Conservation (phyloP, 176 grass and related monocot species). For the Zoysia japonica region DNA sequence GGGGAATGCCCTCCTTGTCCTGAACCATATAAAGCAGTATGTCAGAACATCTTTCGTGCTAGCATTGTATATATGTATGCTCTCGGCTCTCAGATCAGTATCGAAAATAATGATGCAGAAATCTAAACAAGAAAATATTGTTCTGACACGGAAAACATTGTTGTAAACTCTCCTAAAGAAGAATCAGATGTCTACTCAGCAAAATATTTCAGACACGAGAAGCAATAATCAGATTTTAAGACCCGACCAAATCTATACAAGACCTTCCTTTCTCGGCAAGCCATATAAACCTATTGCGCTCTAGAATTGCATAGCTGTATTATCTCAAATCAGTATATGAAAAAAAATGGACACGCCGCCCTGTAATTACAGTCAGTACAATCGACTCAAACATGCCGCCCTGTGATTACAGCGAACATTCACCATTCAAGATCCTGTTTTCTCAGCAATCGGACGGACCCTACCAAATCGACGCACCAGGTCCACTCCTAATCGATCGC, state of each 20-base stretch:
- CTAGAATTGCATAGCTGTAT: too few species aligned
- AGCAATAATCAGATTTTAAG: neutral
- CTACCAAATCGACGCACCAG: neutral
- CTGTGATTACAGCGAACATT: neutral
- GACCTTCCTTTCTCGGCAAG: too few species aligned
- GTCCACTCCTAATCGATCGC: neutral
- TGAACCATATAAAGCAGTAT: conserved; percentile 23
- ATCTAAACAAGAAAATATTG: neutral
- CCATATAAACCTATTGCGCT: too few species aligned
- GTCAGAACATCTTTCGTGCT: neutral
- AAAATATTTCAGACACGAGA: neutral
- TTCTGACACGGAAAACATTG: neutral
- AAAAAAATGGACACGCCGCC: too few species aligned
- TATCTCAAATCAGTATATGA: neutral
- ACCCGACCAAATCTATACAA: too few species aligned
- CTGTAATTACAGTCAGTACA: too few species aligned
- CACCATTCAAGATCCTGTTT: neutral
- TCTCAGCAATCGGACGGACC: neutral
- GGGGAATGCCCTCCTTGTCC: conserved; percentile 67
- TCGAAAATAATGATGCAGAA: neutral
- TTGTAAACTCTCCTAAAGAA: neutral
- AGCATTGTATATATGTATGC: neutral
- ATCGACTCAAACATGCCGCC: neutral
- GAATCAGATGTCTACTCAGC: neutral
- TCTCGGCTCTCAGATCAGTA: too few species aligned